Base-by-base conservation (phyloP, 805 yeast genomes). In the Wickerhamiella spandovensis region DNA sequence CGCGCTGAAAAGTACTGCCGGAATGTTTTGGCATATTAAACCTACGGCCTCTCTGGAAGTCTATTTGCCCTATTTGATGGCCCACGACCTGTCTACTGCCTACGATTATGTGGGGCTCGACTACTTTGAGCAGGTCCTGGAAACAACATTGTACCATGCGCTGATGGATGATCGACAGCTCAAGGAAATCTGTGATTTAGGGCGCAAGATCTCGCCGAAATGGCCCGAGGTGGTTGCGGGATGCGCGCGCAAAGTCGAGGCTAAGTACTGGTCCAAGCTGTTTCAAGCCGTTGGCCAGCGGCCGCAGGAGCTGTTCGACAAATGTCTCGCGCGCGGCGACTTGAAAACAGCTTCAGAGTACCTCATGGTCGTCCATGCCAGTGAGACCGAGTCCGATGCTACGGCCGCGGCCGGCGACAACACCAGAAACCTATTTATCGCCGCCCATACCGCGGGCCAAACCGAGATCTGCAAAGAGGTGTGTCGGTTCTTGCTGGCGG, bases 201-300 rank as follows among this genome's bases (percentile, higher is more conserved):
- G 28, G 17, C 43, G 43, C n/a, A 25, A 28, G n/a, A 21, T 22
- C 20, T 10, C 46, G 13, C 15, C 46, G 24, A 25, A 23, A n/a
- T 44, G 46, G 46, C 46, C 28, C 8, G 69, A 65, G 30, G 67
- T 70, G 8, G 54, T 71, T 5, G 69, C 70, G 2, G 67, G 70
- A 5, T 77, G 82, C 56, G 74, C 81, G 32, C 64, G 84, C 30
- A 78, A 78, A 53, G 78, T 77, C 15, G 84, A 78, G 57, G 69
- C 73, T 46, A 70, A 67, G 41, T 74, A 74, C 58, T 78, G 84
- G 84, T 49, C 57, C n/a, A 53, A 53, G 18, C 58, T 70, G 44
- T 70, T 71, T 52, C 61, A 59, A 18, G 60, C 66, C 3, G 61
- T 63, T 1, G 73, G 71, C 1, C 54, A 66, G 18, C 64, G 65